Conservation (phyloP, 495 filamentous ascomycete species). For the Lepidopterella palustris region DNA sequence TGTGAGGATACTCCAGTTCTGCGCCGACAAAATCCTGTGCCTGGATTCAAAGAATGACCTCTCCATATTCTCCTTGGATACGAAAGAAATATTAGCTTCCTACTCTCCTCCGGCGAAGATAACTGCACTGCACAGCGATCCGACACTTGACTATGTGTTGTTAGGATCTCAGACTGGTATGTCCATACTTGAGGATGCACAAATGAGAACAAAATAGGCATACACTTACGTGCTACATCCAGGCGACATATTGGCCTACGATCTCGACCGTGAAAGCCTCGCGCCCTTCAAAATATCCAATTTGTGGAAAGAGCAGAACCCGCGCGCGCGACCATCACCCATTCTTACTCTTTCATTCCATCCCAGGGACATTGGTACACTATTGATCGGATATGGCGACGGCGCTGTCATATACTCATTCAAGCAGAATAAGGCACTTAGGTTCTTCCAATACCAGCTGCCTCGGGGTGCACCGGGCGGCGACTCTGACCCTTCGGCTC, state of each 20-base stretch:
- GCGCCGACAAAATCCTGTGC: constrained; percentile 70
- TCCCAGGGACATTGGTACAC: constrained; percentile 84
- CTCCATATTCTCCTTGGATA: constrained; percentile 67
- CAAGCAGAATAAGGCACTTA: constrained; percentile 72
- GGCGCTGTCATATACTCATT: constrained; percentile 88
- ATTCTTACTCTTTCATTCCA: constrained; percentile 77
- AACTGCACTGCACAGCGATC: constrained; percentile 67
- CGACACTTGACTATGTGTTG: constrained; percentile 85
- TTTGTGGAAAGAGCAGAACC: constrained; percentile 65
- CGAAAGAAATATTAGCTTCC: constrained; percentile 48
- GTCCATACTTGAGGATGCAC: background rate
- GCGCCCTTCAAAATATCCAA: constrained; percentile 76
- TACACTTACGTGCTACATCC: too few relatives aligned
- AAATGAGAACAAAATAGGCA: background rate
- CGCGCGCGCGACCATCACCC: constrained; percentile 49
- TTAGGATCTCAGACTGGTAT: constrained; percentile 35
- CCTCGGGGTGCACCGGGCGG: constrained; percentile 84
- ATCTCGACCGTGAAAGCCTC: constrained; percentile 72
- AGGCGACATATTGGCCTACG: constrained; percentile 81
- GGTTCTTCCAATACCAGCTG: constrained; percentile 76
- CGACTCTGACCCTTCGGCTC: constrained; percentile 51
- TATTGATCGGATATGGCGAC: constrained; percentile 79
- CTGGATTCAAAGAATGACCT: constrained; percentile 81
- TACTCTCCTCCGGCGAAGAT: constrained; percentile 70
- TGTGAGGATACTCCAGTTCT: constrained; percentile 66